These are phyloP conservation scores for Carpinus fangiana DNA, from an alignment of 306 rosid genomes.

Conservation along the genomic window DNA sequence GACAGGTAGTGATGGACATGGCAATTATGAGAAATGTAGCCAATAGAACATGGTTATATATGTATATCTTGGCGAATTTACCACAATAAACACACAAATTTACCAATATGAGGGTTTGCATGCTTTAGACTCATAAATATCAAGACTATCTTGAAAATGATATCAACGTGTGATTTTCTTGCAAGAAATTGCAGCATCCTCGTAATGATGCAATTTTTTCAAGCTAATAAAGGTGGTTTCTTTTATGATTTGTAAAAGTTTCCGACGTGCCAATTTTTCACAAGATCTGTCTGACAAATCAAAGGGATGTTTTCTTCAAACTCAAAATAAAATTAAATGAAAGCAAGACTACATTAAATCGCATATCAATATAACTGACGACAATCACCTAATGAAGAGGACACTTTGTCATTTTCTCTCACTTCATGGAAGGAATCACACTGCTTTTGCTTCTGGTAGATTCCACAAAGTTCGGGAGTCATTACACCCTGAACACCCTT, in stretches of 20 bases:
- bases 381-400: conserved; percentile 34
- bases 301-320: background rate
- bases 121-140: background rate
- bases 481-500: conserved; percentile 35
- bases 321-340: background rate
- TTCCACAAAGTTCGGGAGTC: conserved; percentile 19
- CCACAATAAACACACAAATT: background rate
- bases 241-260: background rate
- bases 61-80: background rate
- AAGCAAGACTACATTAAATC: background rate
- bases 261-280: background rate
- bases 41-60: background rate
- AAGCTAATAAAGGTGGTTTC: background rate
- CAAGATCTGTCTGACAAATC: background rate
- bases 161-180: background rate
- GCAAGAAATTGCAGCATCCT: background rate
- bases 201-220: background rate
- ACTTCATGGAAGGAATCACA: conserved; percentile 28
- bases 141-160: background rate
- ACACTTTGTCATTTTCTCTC: conserved; percentile 18
- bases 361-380: conserved; percentile 22
- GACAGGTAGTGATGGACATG: background rate
- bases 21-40: background rate
- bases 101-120: background rate
- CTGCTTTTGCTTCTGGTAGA: conserved; percentile 33